Evolutionary conservation across 2,329 filamentous ascomycete species (phyloP), one percentile per base, ranked within the genome.

Genomic region (Monilinia polystroma): DNA sequence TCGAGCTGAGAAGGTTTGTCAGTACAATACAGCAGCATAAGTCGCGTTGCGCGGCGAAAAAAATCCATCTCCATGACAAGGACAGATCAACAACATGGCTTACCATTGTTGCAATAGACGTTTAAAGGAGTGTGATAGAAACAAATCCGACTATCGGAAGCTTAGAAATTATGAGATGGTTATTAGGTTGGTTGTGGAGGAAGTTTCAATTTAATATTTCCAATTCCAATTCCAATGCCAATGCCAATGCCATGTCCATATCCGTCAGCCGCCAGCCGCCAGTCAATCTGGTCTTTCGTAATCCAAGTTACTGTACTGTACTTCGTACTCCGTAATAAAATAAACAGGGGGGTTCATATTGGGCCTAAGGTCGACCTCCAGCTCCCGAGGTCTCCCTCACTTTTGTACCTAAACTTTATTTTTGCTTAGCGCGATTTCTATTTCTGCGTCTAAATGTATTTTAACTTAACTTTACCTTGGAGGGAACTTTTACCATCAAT

Each of bases 1-100:
- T 96, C 95, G 81, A 97, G 90, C 95, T 99, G 67, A 35, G 41
- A 18, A 69, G 51, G 64, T 72, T 72, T 5, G 41, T 43, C 16
- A 41, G 38, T 14, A 41, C 8, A 74, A 67, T 38, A 47, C 32
- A 14, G 11, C 32, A 43, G 41, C 32, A 14, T 35, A n/a, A 45
- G 14, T 54, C 41, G 41, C 41, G 41, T 16, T 35, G 32, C 32
- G 32, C 32, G 32, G 47, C 56, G 54, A 23, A 62, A 16, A 63
- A n/a, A 5, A 54, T 56, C 41, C 53, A 14, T 7, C 20, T n/a
- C n/a, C 12, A 18, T n/a, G 43, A 6, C 26, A 47, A 14, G 43
- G 43, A 20, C 6, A 45, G n/a, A 14, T 38, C 53, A 47, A 47
- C 6, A 6, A 26, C 26, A 43, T 4, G 8, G 66, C 71, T 63